Evolutionary conservation across 192 early-diverging fungal genomes (phyloP).

Genomic region (Coemansia sp.): DNA sequence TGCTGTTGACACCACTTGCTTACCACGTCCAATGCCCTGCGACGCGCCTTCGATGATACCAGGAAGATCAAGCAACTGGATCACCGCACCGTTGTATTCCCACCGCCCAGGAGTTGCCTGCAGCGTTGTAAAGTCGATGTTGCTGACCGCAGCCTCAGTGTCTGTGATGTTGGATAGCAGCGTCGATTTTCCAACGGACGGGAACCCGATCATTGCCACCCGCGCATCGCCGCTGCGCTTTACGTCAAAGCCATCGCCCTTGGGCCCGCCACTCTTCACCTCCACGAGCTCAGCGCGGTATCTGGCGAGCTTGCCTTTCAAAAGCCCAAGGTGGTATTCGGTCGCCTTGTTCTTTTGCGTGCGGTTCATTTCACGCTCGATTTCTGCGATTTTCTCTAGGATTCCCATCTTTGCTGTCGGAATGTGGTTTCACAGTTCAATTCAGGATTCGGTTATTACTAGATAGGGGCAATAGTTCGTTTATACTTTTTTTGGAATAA

Average conservation of each 20-base stretch:
- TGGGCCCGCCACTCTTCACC: slow-evolving; percentile 61
- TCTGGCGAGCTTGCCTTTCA: slow-evolving; percentile 95
- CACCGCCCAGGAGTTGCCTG: slow-evolving; percentile 95
- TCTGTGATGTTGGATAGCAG: slow-evolving; percentile 88
- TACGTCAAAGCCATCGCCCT: slow-evolving; percentile 95
- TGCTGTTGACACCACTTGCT: slow-evolving; percentile 97
- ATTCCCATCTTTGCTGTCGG: slow-evolving; percentile 65
- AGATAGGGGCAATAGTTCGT: no score
- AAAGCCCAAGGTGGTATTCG: slow-evolving; percentile 95
- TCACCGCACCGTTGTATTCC: slow-evolving; percentile 90
- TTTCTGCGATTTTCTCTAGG: slow-evolving; percentile 86
- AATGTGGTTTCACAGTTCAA: background rate
- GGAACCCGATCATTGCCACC: slow-evolving; percentile 94
- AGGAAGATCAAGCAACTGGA: slow-evolving; percentile 97
- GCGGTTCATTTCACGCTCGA: slow-evolving; percentile 84
- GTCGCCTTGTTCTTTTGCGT: slow-evolving; percentile 99
- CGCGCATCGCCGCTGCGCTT: slow-evolving; percentile 96
- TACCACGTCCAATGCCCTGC: slow-evolving; percentile 96
- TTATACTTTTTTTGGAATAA: no score
- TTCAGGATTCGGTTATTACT: no score
- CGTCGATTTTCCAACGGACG: slow-evolving; percentile 99
- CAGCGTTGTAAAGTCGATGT: slow-evolving; percentile 96
- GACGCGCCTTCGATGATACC: slow-evolving; percentile 98
- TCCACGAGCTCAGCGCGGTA: slow-evolving; percentile 77
- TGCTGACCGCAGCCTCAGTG: slow-evolving; percentile 84